phyloP scores from a whole-genome alignment of 2,329 filamentous ascomycete genomes.

The Exophiala dermatitidis region DNA sequence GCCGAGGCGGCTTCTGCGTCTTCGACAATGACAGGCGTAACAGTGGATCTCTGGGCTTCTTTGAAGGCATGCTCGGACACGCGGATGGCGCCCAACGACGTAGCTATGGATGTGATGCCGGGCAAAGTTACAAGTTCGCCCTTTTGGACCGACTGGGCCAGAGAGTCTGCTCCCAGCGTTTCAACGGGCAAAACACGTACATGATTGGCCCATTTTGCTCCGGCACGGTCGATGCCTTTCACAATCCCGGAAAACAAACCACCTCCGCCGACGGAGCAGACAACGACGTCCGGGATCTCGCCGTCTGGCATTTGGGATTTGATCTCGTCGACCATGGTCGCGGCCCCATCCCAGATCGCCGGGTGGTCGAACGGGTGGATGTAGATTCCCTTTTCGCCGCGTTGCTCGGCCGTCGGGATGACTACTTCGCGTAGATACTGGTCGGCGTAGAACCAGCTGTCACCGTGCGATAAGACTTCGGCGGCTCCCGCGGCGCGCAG shows the following conservation, averaged over 20 bases:
- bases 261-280: constrained; percentile 75
- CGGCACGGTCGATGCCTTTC: constrained; percentile 50
- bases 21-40: constrained; percentile 56
- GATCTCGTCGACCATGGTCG: constrained; percentile 40
- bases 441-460: constrained; percentile 64
- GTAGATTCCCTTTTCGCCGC: constrained; percentile 40
- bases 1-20: constrained; percentile 76
- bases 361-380: constrained; percentile 43
- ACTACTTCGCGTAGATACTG: constrained; percentile 52
- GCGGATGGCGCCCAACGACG: constrained; percentile 63
- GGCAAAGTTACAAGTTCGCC: constrained; percentile 54
- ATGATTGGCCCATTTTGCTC: constrained; percentile 20
- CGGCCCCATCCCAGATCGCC: constrained; percentile 42
- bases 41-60: constrained; percentile 49
- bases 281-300: constrained; percentile 56
- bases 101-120: constrained; percentile 68
- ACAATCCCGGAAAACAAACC: constrained; percentile 71
- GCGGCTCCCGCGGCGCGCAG: constrained; percentile 58
- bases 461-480: constrained; percentile 61
- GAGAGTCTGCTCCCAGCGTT: constrained; percentile 64
- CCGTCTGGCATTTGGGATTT: constrained; percentile 36
- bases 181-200: constrained; percentile 63
- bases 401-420: constrained; percentile 30
- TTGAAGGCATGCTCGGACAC: constrained; percentile 63
- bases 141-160: constrained; percentile 55